Percentiles rank a stretch among this genome's conserved stretches.
Evolutionary conservation across 257 asterid genomes (phyloP).

Genomic region (Solanum microdontum): DNA sequence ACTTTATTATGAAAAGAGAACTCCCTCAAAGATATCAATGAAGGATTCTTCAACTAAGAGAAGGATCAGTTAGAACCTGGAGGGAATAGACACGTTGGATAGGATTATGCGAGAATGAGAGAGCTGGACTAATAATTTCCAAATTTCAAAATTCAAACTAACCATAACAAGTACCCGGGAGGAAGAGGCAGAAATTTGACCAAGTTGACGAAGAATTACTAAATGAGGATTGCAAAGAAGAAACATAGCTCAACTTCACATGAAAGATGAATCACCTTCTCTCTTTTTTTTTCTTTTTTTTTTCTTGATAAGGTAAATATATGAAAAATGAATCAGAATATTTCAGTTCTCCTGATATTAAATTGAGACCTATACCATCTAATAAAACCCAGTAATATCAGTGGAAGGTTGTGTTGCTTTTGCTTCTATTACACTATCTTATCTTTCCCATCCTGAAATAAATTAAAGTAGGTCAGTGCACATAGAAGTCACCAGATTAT

Average conservation of each 20-base stretch:
- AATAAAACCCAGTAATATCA: background rate
- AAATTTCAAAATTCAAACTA: background rate
- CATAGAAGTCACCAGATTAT: background rate
- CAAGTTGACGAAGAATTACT: background rate
- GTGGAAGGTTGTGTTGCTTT: background rate
- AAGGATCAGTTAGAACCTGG: background rate
- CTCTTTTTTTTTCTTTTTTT: too few relatives aligned
- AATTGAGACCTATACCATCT: background rate
- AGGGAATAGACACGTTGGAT: background rate
- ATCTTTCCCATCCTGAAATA: background rate
- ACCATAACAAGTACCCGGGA: background rate
- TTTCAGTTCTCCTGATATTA: background rate
- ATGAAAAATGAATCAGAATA: background rate
- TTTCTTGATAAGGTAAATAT: background rate
- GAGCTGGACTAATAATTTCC: background rate
- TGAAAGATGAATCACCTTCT: background rate
- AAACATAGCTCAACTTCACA: background rate
- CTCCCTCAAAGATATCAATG: background rate
- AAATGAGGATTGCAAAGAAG: background rate
- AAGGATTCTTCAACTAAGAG: background rate
- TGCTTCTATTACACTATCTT: background rate
- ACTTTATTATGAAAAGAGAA: background rate
- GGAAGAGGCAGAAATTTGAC: background rate
- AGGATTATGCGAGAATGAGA: background rate
- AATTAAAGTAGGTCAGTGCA: background rate